Conservation (phyloP, 169 alveolate genomes). For the Prorocentrum cordatum region DNA sequence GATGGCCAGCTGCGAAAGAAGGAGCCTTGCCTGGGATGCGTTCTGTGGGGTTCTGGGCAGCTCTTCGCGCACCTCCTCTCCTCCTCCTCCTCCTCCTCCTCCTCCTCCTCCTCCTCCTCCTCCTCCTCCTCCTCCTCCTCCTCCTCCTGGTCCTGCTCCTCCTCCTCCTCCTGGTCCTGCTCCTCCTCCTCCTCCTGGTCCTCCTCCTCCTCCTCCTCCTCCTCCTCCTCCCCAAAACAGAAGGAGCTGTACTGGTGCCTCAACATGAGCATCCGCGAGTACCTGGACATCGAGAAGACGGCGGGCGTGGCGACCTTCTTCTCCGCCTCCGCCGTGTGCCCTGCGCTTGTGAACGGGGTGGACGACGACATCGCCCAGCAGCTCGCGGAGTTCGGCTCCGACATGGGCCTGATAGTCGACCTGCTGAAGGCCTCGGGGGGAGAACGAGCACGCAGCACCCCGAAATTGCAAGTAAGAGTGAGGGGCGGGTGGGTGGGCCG, state of each 20-base stretch:
- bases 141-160: no score
- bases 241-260: not conserved
- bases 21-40: no score
- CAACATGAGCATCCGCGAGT: conserved; percentile 23
- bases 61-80: no score
- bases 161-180: no score
- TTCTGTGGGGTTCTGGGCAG: conserved; percentile 6
- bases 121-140: no score
- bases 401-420: conserved; percentile 36
- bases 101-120: no score
- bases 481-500: no score
- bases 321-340: conserved; percentile 28
- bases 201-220: no score
- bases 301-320: conserved; percentile 62
- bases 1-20: conserved; percentile 65
- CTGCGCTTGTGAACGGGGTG: conserved; percentile 30
- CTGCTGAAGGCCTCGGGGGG: not conserved
- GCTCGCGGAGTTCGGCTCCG: conserved; percentile 40
- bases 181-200: no score
- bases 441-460: not conserved
- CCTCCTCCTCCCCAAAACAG: no score
- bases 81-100: no score
- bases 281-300: conserved; percentile 51
- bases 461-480: no score
- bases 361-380: conserved; percentile 50